Evolutionary conservation across 805 yeast species (phyloP).

Genomic region (Candida germanica): DNA sequence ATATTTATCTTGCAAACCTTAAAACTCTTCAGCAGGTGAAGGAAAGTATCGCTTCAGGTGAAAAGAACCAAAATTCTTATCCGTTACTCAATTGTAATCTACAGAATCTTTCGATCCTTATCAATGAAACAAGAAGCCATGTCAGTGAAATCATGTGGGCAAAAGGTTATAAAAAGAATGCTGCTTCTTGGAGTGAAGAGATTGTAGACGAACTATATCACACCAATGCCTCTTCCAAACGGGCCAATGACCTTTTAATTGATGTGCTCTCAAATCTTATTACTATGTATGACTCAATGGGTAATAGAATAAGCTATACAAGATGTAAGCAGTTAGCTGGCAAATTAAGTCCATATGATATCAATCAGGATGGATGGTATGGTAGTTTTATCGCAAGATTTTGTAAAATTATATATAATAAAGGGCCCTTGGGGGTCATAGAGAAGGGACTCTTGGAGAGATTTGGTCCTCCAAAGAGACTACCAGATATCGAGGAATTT

Average conservation of each 20-base stretch:
- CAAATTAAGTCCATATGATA: constrained; percentile 26
- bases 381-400: constrained; percentile 29
- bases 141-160: constrained; percentile 42
- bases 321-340: constrained; percentile 27
- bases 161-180: constrained; percentile 34
- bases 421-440: constrained; percentile 41
- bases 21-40: constrained; percentile 21
- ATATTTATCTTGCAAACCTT: constrained; percentile 36
- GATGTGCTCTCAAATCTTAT: constrained; percentile 30
- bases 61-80: constrained; percentile 23
- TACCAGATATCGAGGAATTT: constrained; percentile 39
- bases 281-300: constrained; percentile 27
- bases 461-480: constrained; percentile 30
- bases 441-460: constrained; percentile 40
- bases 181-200: constrained; percentile 42
- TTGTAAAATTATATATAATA: constrained; percentile 36
- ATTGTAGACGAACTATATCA: constrained; percentile 35
- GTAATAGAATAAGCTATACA: constrained; percentile 20
- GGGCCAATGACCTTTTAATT: constrained; percentile 26
- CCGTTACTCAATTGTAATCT: constrained; percentile 37
- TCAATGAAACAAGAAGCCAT: constrained; percentile 36
- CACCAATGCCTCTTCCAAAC: constrained; percentile 23
- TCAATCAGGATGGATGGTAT: constrained; percentile 28
- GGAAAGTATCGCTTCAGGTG: constrained; percentile 15
- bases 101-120: constrained; percentile 24